Conservation (phyloP, 768 basidiomycete species). For the Amanita fuliginea region DNA sequence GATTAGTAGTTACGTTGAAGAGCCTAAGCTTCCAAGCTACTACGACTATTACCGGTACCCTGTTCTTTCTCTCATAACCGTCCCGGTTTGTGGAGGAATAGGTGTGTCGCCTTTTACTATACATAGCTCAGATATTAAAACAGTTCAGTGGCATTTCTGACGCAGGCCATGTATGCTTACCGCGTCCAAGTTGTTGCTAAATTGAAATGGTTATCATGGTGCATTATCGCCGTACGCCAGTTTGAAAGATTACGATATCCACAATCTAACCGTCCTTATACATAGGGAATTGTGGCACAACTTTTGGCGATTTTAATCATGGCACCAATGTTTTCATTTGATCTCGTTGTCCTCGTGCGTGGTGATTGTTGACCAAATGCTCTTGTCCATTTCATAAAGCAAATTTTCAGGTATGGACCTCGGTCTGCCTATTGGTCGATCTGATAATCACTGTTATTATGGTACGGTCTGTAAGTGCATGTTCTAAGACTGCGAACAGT, state of each 20-base stretch:
- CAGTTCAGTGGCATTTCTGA: background rate
- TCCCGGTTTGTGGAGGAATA: background rate
- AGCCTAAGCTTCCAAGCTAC: too few species aligned
- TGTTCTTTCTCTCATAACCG: background rate
- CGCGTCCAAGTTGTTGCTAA: background rate
- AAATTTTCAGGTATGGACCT: constrained; percentile 16
- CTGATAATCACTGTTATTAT: constrained; percentile 18
- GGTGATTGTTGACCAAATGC: background rate
- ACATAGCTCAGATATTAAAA: background rate
- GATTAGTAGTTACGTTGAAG: too few species aligned
- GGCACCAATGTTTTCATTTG: background rate
- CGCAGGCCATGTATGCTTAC: background rate
- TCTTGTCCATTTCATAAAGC: background rate
- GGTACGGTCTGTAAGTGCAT: constrained; percentile 21
- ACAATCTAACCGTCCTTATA: background rate
- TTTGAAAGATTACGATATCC: too few species aligned
- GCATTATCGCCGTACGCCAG: background rate
- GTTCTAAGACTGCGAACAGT: background rate
- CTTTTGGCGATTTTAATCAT: background rate
- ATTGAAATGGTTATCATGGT: background rate
- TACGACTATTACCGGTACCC: too few species aligned
- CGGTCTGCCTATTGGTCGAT: constrained; percentile 19
- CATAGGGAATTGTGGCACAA: background rate
- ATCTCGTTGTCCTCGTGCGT: background rate
- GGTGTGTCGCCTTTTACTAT: background rate